phyloP scores from a whole-genome alignment of 257 asterid genomes.

The Salvia splendens region DNA sequence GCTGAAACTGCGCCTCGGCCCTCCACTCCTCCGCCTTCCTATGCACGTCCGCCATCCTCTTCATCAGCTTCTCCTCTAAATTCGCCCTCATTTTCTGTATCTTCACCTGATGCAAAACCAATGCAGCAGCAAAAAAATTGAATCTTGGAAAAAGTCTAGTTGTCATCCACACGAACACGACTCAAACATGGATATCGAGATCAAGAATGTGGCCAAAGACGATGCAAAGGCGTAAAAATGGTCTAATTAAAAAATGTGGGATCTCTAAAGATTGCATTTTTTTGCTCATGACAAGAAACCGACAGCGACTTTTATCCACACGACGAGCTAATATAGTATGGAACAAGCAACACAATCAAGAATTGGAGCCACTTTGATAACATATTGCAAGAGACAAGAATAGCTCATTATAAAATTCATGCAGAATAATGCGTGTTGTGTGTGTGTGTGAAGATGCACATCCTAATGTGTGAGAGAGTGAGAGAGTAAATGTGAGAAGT shows the following conservation, averaged over 20 bases:
- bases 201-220: neutral
- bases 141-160: constrained; percentile 3
- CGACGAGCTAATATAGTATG: constrained; percentile 1
- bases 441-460: constrained; percentile 21
- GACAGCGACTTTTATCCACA: neutral
- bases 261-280: neutral
- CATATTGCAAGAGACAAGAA: neutral
- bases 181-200: neutral
- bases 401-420: neutral
- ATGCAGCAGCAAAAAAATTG: neutral
- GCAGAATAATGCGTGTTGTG: neutral
- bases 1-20: constrained; percentile 72
- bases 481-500: constrained; percentile 5
- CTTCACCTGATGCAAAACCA: constrained; percentile 61
- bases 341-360: neutral
- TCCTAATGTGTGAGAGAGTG: constrained; percentile 25
- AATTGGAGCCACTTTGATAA: neutral
- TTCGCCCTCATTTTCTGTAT: constrained; percentile 88
- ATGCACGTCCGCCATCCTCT: constrained; percentile 85
- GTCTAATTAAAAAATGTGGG: neutral
- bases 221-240: neutral
- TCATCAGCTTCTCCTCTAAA: constrained; percentile 88
- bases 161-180: neutral
- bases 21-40: constrained; percentile 95
- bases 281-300: constrained; percentile 6